Evolutionary conservation across 441 rosid genomes (phyloP).

Genomic region (Erodium moschatum): DNA sequence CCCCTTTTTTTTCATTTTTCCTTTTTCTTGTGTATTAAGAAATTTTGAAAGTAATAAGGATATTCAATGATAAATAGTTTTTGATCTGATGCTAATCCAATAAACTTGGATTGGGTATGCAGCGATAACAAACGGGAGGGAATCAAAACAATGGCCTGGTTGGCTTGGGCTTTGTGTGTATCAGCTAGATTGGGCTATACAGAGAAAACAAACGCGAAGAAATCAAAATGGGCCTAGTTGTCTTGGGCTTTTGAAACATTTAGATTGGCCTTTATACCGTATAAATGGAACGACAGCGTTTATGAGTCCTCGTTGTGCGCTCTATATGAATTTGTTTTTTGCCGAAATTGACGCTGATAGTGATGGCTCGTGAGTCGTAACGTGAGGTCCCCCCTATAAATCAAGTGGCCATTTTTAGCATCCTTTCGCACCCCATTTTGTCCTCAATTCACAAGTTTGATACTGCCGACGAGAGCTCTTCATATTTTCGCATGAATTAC

Average conservation of each 20-base stretch:
- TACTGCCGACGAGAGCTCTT: not conserved
- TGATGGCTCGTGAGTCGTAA: not conserved
- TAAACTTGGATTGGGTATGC: not conserved
- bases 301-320: not conserved
- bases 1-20: not conserved
- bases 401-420: not conserved
- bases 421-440: not conserved
- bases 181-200: not conserved
- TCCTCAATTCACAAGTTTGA: not conserved
- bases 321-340: not conserved
- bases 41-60: slow-evolving; percentile 1
- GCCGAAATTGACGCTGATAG: not conserved
- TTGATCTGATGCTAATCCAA: not conserved
- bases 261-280: not conserved
- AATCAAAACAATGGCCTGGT: not conserved
- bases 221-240: too few relatives aligned
- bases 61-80: not conserved
- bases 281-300: not conserved
- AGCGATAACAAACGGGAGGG: not conserved
- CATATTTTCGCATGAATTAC: not conserved
- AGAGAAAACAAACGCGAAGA: too few relatives aligned
- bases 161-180: not conserved
- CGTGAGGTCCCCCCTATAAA: too few relatives aligned
- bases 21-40: slow-evolving; percentile 8
- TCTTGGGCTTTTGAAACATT: too few relatives aligned